These are phyloP conservation scores for Hypoxylon sp. DNA, from an alignment of 2,329 filamentous ascomycete species.

Conservation along the genomic window DNA sequence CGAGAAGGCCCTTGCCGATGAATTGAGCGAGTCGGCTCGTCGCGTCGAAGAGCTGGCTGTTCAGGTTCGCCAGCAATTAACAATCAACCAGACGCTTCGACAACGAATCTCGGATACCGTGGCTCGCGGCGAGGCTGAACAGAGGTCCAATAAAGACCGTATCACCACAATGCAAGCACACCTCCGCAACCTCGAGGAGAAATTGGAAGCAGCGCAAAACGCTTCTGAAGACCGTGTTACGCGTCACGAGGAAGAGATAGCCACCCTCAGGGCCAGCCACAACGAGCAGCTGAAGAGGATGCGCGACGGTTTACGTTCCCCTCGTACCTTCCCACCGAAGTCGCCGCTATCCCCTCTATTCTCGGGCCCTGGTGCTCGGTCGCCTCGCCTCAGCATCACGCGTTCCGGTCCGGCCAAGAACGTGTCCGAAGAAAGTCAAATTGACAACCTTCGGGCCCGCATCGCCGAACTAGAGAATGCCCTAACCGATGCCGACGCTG, in stretches of 20 bases:
- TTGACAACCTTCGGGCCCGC: conserved; percentile 79
- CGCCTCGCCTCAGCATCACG: conserved; percentile 65
- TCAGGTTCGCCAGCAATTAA: conserved; percentile 83
- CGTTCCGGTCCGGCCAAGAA: conserved; percentile 68
- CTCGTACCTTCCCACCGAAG: conserved; percentile 66
- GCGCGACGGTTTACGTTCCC: conserved; percentile 65
- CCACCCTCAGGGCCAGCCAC: conserved; percentile 79
- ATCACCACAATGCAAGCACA: conserved; percentile 87
- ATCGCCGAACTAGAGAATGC: conserved; percentile 89
- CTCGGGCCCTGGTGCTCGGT: conserved; percentile 59
- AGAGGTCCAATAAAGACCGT: conserved; percentile 81
- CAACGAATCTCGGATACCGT: conserved; percentile 83
- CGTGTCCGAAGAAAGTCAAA: conserved; percentile 78
- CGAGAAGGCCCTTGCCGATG: conserved; percentile 74
- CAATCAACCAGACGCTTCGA: conserved; percentile 81
- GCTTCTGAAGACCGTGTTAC: conserved; percentile 86
- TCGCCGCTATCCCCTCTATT: conserved; percentile 74
- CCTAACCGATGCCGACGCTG: conserved; percentile 77
- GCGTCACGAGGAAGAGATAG: conserved; percentile 88
- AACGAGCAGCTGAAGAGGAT: conserved; percentile 82
- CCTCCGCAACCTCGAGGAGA: conserved; percentile 85
- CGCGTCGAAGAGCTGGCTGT: conserved; percentile 83
- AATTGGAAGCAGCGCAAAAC: conserved; percentile 84
- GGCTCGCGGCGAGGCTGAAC: conserved; percentile 84
- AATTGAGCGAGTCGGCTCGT: conserved; percentile 78